Percentiles rank a stretch among this genome's conserved stretches.
These are phyloP conservation scores for Sisymbrium irio DNA, from an alignment of 345 rosid genomes.

Conservation along the genomic window DNA sequence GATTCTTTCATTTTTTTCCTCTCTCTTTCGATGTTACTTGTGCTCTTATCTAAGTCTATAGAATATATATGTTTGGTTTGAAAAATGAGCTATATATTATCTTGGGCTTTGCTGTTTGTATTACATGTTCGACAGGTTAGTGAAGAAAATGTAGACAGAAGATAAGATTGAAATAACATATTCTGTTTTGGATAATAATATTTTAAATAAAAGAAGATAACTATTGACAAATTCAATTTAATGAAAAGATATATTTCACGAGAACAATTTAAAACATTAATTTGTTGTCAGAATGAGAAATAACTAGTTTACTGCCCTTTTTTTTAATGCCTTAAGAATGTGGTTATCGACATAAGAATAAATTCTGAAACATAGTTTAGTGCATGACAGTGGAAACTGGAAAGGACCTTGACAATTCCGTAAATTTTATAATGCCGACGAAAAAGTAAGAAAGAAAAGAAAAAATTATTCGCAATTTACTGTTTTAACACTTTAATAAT, in stretches of 20 bases:
- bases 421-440: neutral
- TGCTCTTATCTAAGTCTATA: too few species aligned
- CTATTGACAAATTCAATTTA: conserved; percentile 12
- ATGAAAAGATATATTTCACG: neutral
- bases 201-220: neutral
- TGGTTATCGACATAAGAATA: neutral
- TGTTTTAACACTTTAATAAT: neutral
- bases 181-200: neutral
- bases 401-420: neutral
- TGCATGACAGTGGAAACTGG: neutral
- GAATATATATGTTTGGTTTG: too few species aligned
- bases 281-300: neutral
- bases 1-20: too few species aligned
- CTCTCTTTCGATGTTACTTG: too few species aligned
- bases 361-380: neutral
- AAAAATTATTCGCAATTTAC: neutral
- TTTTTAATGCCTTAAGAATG: neutral
- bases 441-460: neutral
- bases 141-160: conserved; percentile 13
- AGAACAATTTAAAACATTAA: neutral
- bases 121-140: conserved; percentile 19
- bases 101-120: neutral
- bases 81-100: too few species aligned
- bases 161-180: neutral
- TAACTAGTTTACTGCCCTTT: neutral